A percentile compares a stretch with the other conserved stretches of the same genome.
Evolutionary conservation across 129 eudicot species (phyloP).

Genomic region (Pittosporum tobira): DNA sequence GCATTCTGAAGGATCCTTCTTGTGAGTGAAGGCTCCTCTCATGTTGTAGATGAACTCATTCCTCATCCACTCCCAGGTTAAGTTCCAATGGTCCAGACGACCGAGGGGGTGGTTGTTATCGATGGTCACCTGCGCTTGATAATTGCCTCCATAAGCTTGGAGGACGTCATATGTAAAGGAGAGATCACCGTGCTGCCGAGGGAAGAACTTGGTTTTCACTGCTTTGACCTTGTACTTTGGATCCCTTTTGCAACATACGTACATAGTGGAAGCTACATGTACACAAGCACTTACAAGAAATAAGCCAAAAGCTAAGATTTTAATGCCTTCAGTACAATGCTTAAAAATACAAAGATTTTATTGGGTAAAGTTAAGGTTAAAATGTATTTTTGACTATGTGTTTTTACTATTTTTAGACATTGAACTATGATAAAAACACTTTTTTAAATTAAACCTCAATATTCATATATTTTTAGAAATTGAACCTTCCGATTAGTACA

Average conservation of each 20-base stretch:
- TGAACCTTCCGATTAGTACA: no score
- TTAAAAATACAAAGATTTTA: no score
- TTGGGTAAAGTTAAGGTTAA: no score
- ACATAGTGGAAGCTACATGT: conserved; percentile 27
- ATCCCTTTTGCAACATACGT: conserved; percentile 64
- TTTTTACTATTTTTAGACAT: no score
- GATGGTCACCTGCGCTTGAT: conserved; percentile 75
- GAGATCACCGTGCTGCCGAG: conserved; percentile 57
- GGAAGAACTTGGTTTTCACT: conserved; percentile 30
- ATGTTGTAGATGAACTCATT: conserved; percentile 75
- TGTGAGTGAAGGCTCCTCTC: conserved; percentile 75
- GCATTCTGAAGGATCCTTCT: conserved; percentile 60
- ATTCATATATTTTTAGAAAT: no score
- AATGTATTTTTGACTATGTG: no score
- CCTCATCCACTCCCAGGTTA: conserved; percentile 96
- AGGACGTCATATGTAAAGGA: conserved; percentile 61
- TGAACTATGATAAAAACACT: no score
- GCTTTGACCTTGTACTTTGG: conserved; percentile 46
- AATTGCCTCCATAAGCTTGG: conserved; percentile 42
- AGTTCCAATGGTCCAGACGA: conserved; percentile 88
- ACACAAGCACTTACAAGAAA: not conserved
- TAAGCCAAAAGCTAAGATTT: no score
- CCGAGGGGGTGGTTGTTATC: conserved; percentile 84
- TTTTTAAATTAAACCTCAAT: no score
- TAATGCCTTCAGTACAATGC: no score